phyloP scores from a whole-genome alignment of 176 grass and related monocot species.

The Puccinellia tenuiflora region DNA sequence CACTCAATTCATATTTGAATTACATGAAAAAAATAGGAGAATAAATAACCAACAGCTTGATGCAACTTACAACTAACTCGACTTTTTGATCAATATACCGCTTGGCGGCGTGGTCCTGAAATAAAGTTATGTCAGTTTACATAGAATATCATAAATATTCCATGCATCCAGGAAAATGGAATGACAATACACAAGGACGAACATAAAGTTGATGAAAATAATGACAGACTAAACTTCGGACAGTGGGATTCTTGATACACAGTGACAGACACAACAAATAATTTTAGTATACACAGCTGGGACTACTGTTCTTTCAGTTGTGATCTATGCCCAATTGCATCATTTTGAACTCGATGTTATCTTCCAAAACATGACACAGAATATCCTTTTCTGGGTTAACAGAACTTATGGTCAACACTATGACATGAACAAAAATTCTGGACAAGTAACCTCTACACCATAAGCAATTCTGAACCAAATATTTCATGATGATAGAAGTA shows the following conservation, averaged over 20 bases:
- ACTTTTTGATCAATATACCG: slow-evolving; percentile 84
- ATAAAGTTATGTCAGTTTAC: slow-evolving; percentile 15
- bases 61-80: slow-evolving; percentile 62
- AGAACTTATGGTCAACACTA: neutral
- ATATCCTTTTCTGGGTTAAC: neutral
- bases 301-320: neutral
- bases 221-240: neutral
- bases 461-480: neutral
- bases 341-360: neutral
- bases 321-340: neutral
- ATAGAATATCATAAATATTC: neutral
- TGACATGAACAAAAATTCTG: neutral
- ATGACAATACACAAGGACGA: slow-evolving; percentile 8
- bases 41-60: neutral
- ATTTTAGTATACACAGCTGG: neutral
- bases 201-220: neutral
- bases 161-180: neutral
- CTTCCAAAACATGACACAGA: neutral
- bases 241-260: neutral
- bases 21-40: neutral
- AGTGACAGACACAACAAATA: neutral
- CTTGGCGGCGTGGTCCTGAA: slow-evolving; percentile 67
- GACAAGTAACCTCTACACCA: neutral
- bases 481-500: slow-evolving; percentile 5
- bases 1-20: slow-evolving; percentile 13